Evolutionary conservation across 257 asterid genomes (phyloP).

Genomic region (Solanum verrucosum): DNA sequence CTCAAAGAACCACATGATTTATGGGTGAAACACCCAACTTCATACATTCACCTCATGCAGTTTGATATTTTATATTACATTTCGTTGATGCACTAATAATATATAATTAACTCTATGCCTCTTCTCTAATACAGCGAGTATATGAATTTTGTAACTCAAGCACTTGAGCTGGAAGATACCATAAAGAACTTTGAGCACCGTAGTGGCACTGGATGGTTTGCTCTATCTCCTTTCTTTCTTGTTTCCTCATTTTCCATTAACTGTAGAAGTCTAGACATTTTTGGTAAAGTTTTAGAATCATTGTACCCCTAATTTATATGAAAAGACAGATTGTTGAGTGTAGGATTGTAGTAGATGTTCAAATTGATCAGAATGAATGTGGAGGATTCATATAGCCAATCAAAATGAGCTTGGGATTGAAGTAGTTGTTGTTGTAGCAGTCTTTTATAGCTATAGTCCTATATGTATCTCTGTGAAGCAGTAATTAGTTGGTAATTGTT

Average conservation of each 20-base stretch:
- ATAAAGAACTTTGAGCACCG: slow-evolving; percentile 57
- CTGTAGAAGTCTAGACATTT: neutral
- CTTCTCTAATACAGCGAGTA: slow-evolving; percentile 55
- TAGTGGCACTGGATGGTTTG: slow-evolving; percentile 52
- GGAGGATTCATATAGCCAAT: neutral
- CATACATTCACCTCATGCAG: neutral
- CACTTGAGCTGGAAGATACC: slow-evolving; percentile 76
- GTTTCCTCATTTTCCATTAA: neutral
- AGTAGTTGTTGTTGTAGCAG: neutral
- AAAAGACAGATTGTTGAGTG: neutral
- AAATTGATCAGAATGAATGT: neutral
- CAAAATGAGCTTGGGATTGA: neutral
- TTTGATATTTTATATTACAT: neutral
- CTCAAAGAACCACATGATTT: neutral
- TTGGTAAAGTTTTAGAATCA: neutral
- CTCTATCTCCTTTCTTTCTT: neutral
- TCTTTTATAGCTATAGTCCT: neutral
- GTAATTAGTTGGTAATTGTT: neutral
- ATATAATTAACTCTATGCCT: neutral
- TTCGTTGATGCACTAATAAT: neutral
- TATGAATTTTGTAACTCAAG: slow-evolving; percentile 50
- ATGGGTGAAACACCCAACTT: neutral
- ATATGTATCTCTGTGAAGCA: neutral
- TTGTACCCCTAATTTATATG: neutral
- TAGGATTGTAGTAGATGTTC: neutral